Conservation (phyloP, 2,329 filamentous ascomycete species). For the Fusarium brachygibbosum region DNA sequence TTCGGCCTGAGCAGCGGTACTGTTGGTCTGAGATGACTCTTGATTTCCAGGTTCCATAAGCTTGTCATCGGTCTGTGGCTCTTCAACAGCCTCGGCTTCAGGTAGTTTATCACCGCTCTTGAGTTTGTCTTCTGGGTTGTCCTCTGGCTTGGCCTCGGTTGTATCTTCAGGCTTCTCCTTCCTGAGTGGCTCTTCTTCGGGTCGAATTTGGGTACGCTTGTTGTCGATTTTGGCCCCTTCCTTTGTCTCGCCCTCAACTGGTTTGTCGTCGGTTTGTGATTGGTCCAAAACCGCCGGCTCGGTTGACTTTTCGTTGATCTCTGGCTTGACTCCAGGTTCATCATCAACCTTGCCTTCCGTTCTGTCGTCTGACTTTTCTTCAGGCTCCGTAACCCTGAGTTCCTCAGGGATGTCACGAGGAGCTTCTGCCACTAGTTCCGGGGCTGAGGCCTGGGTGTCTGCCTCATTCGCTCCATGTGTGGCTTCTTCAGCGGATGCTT, state of each 20-base stretch:
- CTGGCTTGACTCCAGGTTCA: not conserved
- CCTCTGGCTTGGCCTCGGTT: not conserved
- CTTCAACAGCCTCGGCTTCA: not conserved
- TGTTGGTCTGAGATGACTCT: not conserved
- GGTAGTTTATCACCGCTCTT: not conserved
- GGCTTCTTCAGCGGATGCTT: conserved; percentile 6
- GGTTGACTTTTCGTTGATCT: not conserved
- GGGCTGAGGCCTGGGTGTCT: not conserved
- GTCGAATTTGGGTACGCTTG: not conserved
- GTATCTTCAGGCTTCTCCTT: not conserved
- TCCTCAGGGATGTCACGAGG: not conserved
- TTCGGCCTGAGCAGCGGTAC: not conserved
- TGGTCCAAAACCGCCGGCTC: not conserved
- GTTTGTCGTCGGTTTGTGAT: not conserved
- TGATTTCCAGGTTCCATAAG: not conserved
- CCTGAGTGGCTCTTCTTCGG: not conserved
- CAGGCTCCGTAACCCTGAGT: not conserved
- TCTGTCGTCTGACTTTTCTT: not conserved
- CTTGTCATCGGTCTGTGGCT: not conserved
- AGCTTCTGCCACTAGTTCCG: conserved; percentile 4
- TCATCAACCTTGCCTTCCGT: not conserved
- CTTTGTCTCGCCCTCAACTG: not conserved
- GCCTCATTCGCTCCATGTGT: not conserved
- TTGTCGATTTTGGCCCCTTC: not conserved
- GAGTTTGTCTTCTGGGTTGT: not conserved